Evolutionary conservation across 139 green algal species (phyloP).

Genomic region (Marvania coccoides): DNA sequence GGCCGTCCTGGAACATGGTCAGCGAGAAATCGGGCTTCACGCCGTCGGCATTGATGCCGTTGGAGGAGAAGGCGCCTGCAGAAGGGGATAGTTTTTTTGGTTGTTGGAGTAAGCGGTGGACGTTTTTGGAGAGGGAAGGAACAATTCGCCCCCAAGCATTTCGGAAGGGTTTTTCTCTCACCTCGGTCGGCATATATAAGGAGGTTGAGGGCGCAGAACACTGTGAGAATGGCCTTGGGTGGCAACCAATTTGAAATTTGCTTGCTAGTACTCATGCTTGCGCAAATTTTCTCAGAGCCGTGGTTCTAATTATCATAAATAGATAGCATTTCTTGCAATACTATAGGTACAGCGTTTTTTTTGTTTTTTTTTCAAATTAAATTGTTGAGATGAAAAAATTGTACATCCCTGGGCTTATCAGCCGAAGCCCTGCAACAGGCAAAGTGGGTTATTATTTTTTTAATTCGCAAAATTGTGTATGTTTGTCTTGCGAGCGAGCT

Average conservation of each 20-base stretch:
- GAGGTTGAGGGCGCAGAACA: slow-evolving; percentile 73
- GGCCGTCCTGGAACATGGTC: slow-evolving; percentile 73
- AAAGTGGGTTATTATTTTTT: too few relatives aligned
- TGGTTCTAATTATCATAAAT: too few relatives aligned
- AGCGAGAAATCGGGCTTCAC: slow-evolving; percentile 74
- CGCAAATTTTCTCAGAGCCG: too few relatives aligned
- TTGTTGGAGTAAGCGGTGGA: neutral
- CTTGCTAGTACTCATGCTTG: neutral
- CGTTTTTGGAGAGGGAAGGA: neutral
- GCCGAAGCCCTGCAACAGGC: too few relatives aligned
- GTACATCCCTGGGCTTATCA: too few relatives aligned
- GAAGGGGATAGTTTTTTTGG: neutral
- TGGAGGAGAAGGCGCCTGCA: slow-evolving; percentile 79
- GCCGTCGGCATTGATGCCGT: slow-evolving; percentile 84
- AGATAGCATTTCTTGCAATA: too few relatives aligned
- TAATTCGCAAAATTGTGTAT: too few relatives aligned
- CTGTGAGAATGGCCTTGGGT: slow-evolving; percentile 46
- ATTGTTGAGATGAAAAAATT: too few relatives aligned
- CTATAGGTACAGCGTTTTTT: too few relatives aligned
- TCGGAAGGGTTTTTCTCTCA: neutral
- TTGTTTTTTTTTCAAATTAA: too few relatives aligned
- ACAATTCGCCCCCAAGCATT: neutral
- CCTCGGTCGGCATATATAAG: slow-evolving; percentile 90
- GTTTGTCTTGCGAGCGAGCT: too few relatives aligned
- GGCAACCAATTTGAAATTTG: slow-evolving; percentile 49